Base-by-base conservation (phyloP, 495 filamentous ascomycete genomes). In the Xylaria flabelliformis region DNA sequence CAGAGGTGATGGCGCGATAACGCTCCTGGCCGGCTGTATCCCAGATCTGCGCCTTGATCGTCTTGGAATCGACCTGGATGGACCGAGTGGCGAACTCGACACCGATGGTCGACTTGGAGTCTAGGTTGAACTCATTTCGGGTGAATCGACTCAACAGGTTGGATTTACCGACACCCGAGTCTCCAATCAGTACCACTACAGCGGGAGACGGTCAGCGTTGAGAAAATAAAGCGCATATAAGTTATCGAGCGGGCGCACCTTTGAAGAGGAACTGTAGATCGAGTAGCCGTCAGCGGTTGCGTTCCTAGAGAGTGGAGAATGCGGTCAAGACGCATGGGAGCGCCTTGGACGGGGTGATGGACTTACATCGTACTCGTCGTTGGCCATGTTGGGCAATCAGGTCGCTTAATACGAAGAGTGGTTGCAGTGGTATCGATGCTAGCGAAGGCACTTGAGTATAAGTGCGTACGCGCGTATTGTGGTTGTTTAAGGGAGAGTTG, bases 41-140 rank as follows among this genome's bases (percentile, higher is more conserved):
- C 97, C 97, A 99, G 80, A 99, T 99, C 87, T 99, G 96, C 77
- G 96, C 96, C 88, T 99, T 99, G 91, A 99, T 99, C 75, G 96
- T 99, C 89, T 99, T 99, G 77, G 92, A 90, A 85, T 99, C 97
- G 78, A 99, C 97, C 84, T 98, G 96, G 84, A 99, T 98, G 73
- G 94, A 97, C 67, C 96, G 92, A 72, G 96, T 99, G 74, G 96
- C 96, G 82, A 99, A 99, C 85, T 99, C 96, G 77, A 99, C 96
- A 79, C 96, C 96, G 87, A 99, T 99, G 74, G 96, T 99, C 68
- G 97, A 98, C 90, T 99, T 99, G 82, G 95, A 98, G 84, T 99
- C 96, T 72, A 98, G 89, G 86, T 98, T 98, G 91, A 99, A 99
- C 84, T 99, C 97, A 83, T 99, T 99, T 82, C 97, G 94, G 70